A percentile compares a stretch with the other conserved stretches of the same genome.
These are phyloP conservation scores for Panaeolus papilionaceus DNA, from an alignment of 768 basidiomycete species.

Conservation along the genomic window DNA sequence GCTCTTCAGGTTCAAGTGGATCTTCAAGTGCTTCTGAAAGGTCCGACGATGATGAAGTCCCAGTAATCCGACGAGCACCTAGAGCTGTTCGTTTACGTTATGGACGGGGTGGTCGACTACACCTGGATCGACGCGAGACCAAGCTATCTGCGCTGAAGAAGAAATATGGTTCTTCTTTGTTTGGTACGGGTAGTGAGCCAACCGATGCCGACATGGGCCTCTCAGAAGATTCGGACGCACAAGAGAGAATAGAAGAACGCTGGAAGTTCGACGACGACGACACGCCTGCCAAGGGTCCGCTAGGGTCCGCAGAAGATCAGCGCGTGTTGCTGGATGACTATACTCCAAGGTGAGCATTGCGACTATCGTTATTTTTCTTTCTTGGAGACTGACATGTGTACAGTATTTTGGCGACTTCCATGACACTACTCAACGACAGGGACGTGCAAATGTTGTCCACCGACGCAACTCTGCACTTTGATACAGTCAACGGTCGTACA, in stretches of 20 bases:
- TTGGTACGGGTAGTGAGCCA: slow-evolving; percentile 31
- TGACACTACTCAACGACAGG: slow-evolving; percentile 61
- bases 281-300: slow-evolving; percentile 55
- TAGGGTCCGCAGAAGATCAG: slow-evolving; percentile 71
- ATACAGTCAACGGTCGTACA: slow-evolving; percentile 55
- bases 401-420: slow-evolving; percentile 60
- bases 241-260: slow-evolving; percentile 51
- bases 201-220: slow-evolving; percentile 42
- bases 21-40: slow-evolving; percentile 23
- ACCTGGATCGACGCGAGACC: slow-evolving; percentile 72
- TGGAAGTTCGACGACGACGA: slow-evolving; percentile 80
- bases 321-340: slow-evolving; percentile 75
- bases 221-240: slow-evolving; percentile 17
- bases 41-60: slow-evolving; percentile 32
- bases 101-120: slow-evolving; percentile 83
- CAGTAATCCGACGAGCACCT: slow-evolving; percentile 34
- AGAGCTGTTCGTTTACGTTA: slow-evolving; percentile 73
- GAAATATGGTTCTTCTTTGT: slow-evolving; percentile 35
- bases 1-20: slow-evolving; percentile 15
- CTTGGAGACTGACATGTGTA: slow-evolving; percentile 13
- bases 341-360: slow-evolving; percentile 50
- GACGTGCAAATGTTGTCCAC: slow-evolving; percentile 59
- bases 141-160: slow-evolving; percentile 33
- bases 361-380: slow-evolving; percentile 19
- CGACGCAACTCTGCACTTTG: slow-evolving; percentile 54